Conservation (phyloP, 768 basidiomycete species). For the Mycena rebaudengoi region DNA sequence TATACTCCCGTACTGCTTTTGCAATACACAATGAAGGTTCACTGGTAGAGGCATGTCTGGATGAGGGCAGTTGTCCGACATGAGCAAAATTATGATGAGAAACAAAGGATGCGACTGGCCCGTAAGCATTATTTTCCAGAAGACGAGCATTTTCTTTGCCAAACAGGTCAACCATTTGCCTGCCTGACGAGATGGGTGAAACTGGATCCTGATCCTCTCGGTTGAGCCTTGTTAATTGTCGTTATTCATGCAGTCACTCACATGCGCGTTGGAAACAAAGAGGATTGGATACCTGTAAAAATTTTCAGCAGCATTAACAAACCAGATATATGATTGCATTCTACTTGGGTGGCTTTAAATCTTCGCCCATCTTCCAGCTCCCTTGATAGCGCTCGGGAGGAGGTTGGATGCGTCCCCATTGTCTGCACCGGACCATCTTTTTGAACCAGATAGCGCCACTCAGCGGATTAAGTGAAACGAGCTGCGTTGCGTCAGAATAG, state of each 20-base stretch:
- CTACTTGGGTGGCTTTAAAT: slow-evolving; percentile 10
- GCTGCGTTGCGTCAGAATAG: neutral
- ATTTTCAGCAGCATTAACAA: neutral
- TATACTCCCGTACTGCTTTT: slow-evolving; percentile 3
- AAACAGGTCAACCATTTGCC: slow-evolving; percentile 9
- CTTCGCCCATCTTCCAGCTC: slow-evolving; percentile 10
- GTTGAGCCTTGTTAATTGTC: no score
- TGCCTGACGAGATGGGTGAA: slow-evolving; percentile 6
- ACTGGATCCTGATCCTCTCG: slow-evolving; percentile 19
- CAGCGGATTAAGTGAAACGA: neutral
- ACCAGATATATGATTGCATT: neutral
- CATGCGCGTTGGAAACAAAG: slow-evolving; percentile 16
- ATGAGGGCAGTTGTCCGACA: no score
- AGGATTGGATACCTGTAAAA: slow-evolving; percentile 12
- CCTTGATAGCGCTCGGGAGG: slow-evolving; percentile 11
- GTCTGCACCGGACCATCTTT: slow-evolving; percentile 9
- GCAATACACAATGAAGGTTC: slow-evolving; percentile 13
- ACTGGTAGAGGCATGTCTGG: slow-evolving; percentile 1
- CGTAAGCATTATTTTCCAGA: slow-evolving; percentile 8
- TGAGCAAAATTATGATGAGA: neutral
- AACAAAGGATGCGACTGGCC: neutral
- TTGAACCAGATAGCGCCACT: slow-evolving; percentile 8
- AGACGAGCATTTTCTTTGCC: slow-evolving; percentile 9
- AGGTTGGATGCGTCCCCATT: slow-evolving; percentile 12
- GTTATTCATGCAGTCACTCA: neutral